Conservation (phyloP, 2,329 filamentous ascomycete genomes). For the Fusarium azukiicola region DNA sequence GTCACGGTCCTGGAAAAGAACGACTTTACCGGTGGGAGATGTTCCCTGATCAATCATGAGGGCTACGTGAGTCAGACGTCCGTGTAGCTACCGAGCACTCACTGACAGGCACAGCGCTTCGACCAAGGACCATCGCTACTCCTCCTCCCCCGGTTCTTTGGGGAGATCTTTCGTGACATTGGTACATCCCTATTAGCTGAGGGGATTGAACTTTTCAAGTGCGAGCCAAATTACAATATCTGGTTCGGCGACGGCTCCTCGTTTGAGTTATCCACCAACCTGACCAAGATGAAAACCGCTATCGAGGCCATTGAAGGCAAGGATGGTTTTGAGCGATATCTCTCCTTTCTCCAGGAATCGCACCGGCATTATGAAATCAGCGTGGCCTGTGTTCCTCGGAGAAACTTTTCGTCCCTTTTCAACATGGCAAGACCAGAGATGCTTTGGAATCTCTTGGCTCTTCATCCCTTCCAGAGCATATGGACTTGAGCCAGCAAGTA, state of each 20-base stretch:
- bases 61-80: constrained; percentile 62
- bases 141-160: constrained; percentile 85
- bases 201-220: constrained; percentile 85
- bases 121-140: constrained; percentile 89
- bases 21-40: constrained; percentile 85
- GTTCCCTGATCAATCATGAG: constrained; percentile 80
- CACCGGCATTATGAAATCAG: constrained; percentile 86
- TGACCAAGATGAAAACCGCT: constrained; percentile 85
- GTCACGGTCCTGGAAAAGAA: constrained; percentile 93
- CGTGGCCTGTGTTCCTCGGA: constrained; percentile 79
- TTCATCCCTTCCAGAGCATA: constrained; percentile 87
- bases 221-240: constrained; percentile 88
- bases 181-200: constrained; percentile 83
- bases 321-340: constrained; percentile 85
- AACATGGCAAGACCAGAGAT: constrained; percentile 80
- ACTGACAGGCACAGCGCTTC: constrained; percentile 74
- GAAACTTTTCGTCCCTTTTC: constrained; percentile 82
- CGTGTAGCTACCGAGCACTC: rapidly evolving
- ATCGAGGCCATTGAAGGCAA: constrained; percentile 87
- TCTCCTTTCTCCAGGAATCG: constrained; percentile 83
- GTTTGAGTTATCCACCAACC: constrained; percentile 84
- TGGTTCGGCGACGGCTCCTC: constrained; percentile 85
- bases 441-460: constrained; percentile 75
- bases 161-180: constrained; percentile 84
- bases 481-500: constrained; percentile 83